Conservation (phyloP, 768 basidiomycete species). For the Panus rudis region DNA sequence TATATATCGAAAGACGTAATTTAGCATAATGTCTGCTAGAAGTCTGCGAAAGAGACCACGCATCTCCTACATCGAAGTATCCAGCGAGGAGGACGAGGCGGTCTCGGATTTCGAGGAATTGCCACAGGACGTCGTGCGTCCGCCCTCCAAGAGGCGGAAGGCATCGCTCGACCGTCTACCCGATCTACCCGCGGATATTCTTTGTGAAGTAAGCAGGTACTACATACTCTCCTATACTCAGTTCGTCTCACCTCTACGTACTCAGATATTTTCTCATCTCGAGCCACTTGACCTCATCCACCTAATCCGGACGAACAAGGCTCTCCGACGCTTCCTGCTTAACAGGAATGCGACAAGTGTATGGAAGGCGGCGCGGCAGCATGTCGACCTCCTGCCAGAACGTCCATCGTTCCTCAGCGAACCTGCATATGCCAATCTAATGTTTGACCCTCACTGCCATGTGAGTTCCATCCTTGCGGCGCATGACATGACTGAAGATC, state of each 20-base stretch:
- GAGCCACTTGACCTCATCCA: conserved; percentile 25
- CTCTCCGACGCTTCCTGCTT: conserved; percentile 22
- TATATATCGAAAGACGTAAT: no score
- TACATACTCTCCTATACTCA: no score
- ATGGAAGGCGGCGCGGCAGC: conserved; percentile 17
- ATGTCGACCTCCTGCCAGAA: conserved; percentile 2
- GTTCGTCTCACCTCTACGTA: neutral
- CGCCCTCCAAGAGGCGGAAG: neutral
- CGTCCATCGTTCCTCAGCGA: conserved; percentile 9
- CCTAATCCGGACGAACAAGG: conserved; percentile 23
- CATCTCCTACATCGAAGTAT: no score
- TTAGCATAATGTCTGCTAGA: no score
- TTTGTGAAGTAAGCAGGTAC: conserved; percentile 7
- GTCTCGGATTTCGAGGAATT: no score
- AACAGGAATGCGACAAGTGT: conserved; percentile 14
- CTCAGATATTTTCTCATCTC: conserved; percentile 24
- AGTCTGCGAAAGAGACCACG: no score
- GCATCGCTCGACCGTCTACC: neutral
- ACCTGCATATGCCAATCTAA: conserved; percentile 9
- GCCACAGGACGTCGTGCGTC: neutral
- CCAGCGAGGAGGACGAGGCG: no score
- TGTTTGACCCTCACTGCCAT: conserved; percentile 1
- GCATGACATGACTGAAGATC: no score
- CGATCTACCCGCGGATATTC: conserved; percentile 3
- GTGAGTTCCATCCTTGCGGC: neutral